Percentiles rank a stretch among this genome's conserved stretches.
Conservation (phyloP, 1,284 basidiomycete species). For the Phlebopus sp. region DNA sequence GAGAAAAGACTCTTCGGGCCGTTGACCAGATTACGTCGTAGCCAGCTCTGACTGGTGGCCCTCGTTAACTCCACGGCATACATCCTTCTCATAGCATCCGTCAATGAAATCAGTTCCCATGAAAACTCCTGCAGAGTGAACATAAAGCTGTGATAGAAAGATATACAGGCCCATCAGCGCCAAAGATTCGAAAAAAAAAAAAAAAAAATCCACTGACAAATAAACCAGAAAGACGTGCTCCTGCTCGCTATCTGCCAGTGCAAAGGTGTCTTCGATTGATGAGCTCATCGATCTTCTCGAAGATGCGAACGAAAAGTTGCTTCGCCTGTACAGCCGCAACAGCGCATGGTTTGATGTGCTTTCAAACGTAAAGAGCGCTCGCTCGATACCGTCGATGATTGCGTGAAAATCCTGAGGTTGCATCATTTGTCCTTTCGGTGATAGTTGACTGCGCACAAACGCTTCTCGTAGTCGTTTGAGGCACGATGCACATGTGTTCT, state of each 20-base stretch:
- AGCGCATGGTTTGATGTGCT: slow-evolving; percentile 81
- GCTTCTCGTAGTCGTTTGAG: slow-evolving; percentile 62
- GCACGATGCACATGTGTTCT: slow-evolving; percentile 61
- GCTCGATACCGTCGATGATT: slow-evolving; percentile 65
- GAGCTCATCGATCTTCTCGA: slow-evolving; percentile 34
- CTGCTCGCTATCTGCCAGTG: slow-evolving; percentile 45
- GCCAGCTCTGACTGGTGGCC: slow-evolving; percentile 39
- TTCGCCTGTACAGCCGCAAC: slow-evolving; percentile 67
- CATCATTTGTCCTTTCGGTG: slow-evolving; percentile 31
- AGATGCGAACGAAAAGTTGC: slow-evolving; percentile 39
- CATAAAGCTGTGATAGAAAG: slow-evolving; percentile 64
- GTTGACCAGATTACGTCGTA: slow-evolving; percentile 35
- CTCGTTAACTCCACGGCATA: slow-evolving; percentile 58
- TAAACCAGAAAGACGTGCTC: slow-evolving; percentile 85
- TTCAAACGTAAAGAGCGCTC: slow-evolving; percentile 72
- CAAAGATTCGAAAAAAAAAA: not conserved
- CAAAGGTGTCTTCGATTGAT: slow-evolving; percentile 34
- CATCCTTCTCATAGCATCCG: slow-evolving; percentile 78
- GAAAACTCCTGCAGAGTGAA: slow-evolving; percentile 93
- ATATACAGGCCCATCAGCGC: slow-evolving; percentile 4
- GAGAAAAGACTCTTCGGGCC: slow-evolving; percentile 26
- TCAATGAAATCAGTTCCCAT: slow-evolving; percentile 73
- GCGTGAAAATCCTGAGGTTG: slow-evolving; percentile 57
- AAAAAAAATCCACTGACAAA: slow-evolving; percentile 57
- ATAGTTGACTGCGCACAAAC: slow-evolving; percentile 44